Base-by-base conservation (phyloP, 2,329 filamentous ascomycete species). In the Capronia americana region DNA sequence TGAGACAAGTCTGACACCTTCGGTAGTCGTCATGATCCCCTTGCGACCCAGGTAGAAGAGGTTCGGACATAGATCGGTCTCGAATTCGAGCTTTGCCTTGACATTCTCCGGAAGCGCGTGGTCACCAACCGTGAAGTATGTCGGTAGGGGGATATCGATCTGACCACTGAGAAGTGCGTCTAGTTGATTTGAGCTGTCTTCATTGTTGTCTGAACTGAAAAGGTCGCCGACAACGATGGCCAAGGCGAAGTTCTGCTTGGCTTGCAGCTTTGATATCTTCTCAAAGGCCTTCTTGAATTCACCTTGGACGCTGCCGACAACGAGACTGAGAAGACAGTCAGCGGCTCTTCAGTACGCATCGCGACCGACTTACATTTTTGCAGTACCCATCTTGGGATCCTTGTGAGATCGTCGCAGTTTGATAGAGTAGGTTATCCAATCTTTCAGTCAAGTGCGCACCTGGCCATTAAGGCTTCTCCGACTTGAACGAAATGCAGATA, bases 31-130 rank as follows among this genome's bases (percentile, higher is more conserved):
- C 60, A 92, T 90, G 14, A 90, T 89, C 68, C 91, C 92, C 73
- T 92, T 89, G 78, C 95, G 96, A 64, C 92, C 93, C 0, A 99
- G 86, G 74, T 90, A 96, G 78, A 92, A 92, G 11, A 99, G 86
- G 75, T 99, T 98, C n/a, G 90, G 85, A 76, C 93, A 97, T 20
- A 99, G 85, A 73, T 90, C 87, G 69, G 85, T 89, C 69, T 90
- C 87, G 38, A 86, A 85, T 74, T 92, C 86, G 60, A 98, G 85
- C 76, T 88, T 93, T 74, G 91, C 86, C 23, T 90, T 82, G 24
- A 97, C 86, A 32, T 82, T 80, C 2, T 83, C 78, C 0, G 95
- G 95, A 5, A 99, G 83, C n/a, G 89, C 80, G 55, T 84, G 84
- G 44, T 83, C 88, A 71, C 92, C 93, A 67, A 97, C 84, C 2